Conservation (phyloP, 2,329 filamentous ascomycete species). For the Claviceps sp. region DNA sequence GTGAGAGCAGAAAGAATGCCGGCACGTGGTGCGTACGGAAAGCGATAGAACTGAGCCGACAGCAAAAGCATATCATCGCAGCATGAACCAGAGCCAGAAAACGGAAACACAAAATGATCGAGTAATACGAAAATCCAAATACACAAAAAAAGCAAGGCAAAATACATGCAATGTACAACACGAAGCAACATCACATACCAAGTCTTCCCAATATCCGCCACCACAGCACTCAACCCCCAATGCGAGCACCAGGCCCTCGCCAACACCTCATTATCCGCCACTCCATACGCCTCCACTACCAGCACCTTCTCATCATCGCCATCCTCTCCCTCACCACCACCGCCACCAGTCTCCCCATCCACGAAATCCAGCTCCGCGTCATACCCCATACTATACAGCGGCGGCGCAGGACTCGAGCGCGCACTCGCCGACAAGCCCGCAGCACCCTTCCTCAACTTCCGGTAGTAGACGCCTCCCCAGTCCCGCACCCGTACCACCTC, state of each 20-base stretch:
- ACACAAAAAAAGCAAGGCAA: background rate
- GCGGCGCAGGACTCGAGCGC: slow-evolving; percentile 22
- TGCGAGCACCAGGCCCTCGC: slow-evolving; percentile 66
- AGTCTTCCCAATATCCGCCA: slow-evolving; percentile 55
- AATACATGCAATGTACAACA: background rate
- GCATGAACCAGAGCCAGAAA: too few relatives aligned
- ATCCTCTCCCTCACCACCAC: slow-evolving; percentile 24
- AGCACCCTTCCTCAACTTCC: slow-evolving; percentile 8
- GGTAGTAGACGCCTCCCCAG: slow-evolving; percentile 41
- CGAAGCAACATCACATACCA: slow-evolving; percentile 34
- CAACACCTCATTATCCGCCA: slow-evolving; percentile 62
- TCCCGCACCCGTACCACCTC: slow-evolving; percentile 51
- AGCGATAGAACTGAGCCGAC: too few relatives aligned
- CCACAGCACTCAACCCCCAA: slow-evolving; percentile 57
- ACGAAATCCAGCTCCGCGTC: slow-evolving; percentile 9
- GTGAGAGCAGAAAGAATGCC: too few relatives aligned
- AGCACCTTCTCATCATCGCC: slow-evolving; percentile 52
- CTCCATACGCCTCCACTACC: slow-evolving; percentile 59
- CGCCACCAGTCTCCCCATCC: slow-evolving; percentile 30
- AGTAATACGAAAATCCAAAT: too few relatives aligned
- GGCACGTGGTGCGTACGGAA: too few relatives aligned
- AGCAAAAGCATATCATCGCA: too few relatives aligned
- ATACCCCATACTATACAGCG: slow-evolving; percentile 7
- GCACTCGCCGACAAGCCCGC: slow-evolving; percentile 15
- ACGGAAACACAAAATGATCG: too few relatives aligned